These are phyloP conservation scores for Aureobasidium uvarum DNA, from an alignment of 2,329 filamentous ascomycete genomes.

Conservation along the genomic window DNA sequence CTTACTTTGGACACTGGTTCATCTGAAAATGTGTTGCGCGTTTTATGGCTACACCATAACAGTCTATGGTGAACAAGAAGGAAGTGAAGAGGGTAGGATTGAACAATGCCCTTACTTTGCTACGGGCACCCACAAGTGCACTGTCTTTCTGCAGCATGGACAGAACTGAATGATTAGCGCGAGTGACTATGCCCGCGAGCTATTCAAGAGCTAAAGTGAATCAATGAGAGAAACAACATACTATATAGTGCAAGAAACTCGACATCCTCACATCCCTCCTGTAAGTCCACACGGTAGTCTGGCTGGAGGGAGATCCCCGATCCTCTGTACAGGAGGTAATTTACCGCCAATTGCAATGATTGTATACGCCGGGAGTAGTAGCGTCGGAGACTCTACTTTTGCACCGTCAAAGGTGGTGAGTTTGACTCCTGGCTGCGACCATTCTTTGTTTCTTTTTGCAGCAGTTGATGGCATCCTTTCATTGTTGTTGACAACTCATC, in stretches of 20 bases:
- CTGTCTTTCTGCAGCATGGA: too few relatives aligned
- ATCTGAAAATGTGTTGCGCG: too few relatives aligned
- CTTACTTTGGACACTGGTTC: too few relatives aligned
- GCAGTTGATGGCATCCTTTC: background rate
- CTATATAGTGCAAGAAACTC: background rate
- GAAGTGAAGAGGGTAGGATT: too few relatives aligned
- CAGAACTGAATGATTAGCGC: background rate
- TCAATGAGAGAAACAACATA: background rate
- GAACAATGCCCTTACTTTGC: too few relatives aligned
- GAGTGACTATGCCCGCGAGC: background rate
- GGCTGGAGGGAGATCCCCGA: background rate
- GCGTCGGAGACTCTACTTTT: conserved; percentile 1
- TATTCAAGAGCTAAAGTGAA: background rate
- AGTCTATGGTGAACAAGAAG: too few relatives aligned
- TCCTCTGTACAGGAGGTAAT: conserved; percentile 11
- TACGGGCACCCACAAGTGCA: too few relatives aligned
- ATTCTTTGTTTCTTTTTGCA: background rate
- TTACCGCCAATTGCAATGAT: conserved; percentile 4
- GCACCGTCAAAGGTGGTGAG: background rate
- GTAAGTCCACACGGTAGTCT: conserved; percentile 2
- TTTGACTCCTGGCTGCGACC: background rate
- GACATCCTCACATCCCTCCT: background rate
- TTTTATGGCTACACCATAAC: too few relatives aligned
- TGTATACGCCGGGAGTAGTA: conserved; percentile 11
- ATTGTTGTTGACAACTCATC: background rate